These are phyloP conservation scores for Chenopodium suecicum DNA, from an alignment of 148 eudicot species.

Conservation along the genomic window DNA sequence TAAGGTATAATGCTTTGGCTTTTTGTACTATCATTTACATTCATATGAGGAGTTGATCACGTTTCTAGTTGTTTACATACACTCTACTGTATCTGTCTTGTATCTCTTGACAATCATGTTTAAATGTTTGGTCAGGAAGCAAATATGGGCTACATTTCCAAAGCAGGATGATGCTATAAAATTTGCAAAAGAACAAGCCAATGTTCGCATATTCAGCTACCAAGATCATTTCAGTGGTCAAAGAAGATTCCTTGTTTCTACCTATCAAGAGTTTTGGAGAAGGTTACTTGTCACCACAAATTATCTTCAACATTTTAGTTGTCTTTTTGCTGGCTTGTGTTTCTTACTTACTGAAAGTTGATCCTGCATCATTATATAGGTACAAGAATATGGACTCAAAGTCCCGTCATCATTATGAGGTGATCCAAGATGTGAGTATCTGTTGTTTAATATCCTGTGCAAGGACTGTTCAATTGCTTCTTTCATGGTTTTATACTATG, in stretches of 20 bases:
- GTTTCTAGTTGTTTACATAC: not conserved
- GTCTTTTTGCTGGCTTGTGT: not conserved
- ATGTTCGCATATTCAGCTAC: constrained; percentile 71
- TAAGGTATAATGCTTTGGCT: constrained; percentile 18
- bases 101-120: not conserved
- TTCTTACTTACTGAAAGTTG: not conserved
- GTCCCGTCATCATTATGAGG: constrained; percentile 93
- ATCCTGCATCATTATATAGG: constrained; percentile 41
- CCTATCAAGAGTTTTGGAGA: constrained; percentile 83
- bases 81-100: not conserved
- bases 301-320: not conserved
- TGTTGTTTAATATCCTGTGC: not conserved
- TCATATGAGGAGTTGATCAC: not conserved
- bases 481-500: no score
- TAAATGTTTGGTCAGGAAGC: constrained; percentile 43
- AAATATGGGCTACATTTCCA: constrained; percentile 86
- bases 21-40: not conserved
- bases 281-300: constrained; percentile 40
- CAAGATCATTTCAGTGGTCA: constrained; percentile 93
- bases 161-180: constrained; percentile 94
- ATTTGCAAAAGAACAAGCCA: constrained; percentile 50
- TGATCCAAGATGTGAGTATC: constrained; percentile 78
- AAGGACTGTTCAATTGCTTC: no score
- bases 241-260: constrained; percentile 92
- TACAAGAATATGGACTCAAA: constrained; percentile 71